phyloP scores from a whole-genome alignment of 495 filamentous ascomycete species.

The Penicillium cinerascens region DNA sequence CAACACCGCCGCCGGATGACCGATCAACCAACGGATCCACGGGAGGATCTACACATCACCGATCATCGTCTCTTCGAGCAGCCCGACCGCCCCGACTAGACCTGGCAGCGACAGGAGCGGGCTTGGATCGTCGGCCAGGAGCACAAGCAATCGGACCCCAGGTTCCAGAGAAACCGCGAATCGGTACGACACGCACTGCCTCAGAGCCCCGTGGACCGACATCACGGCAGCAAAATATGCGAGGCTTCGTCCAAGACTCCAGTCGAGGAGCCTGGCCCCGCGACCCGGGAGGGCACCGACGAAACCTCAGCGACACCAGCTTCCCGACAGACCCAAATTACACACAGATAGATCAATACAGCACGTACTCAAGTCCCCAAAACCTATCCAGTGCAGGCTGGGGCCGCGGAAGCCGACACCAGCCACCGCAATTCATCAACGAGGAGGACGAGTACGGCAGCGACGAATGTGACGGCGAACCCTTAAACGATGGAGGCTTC shows the following conservation, averaged over 20 bases:
- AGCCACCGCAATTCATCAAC: slow-evolving; percentile 61
- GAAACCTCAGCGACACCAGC: slow-evolving; percentile 32
- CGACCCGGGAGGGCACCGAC: slow-evolving; percentile 26
- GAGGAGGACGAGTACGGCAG: slow-evolving; percentile 69
- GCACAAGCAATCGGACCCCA: slow-evolving; percentile 11
- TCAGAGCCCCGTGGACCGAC: slow-evolving; percentile 50
- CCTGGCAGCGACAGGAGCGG: slow-evolving; percentile 34
- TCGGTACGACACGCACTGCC: slow-evolving; percentile 52
- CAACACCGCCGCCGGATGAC: slow-evolving; percentile 89
- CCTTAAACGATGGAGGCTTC: slow-evolving; percentile 67
- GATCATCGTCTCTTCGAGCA: slow-evolving; percentile 29
- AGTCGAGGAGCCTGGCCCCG: slow-evolving; percentile 12
- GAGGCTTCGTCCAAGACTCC: slow-evolving; percentile 20
- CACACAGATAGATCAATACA: not conserved
- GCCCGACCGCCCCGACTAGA: slow-evolving; percentile 40
- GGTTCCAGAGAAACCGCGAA: slow-evolving; percentile 38
- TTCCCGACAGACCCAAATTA: slow-evolving; percentile 6
- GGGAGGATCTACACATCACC: slow-evolving; percentile 12
- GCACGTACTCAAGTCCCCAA: slow-evolving; percentile 54
- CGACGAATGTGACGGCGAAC: slow-evolving; percentile 60
- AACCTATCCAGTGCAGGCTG: slow-evolving; percentile 22
- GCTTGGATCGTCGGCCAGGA: slow-evolving; percentile 23
- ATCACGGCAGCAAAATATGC: slow-evolving; percentile 22
- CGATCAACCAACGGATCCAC: slow-evolving; percentile 43
- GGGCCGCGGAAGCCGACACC: slow-evolving; percentile 35